Percentiles rank a stretch among this genome's conserved stretches.
These are phyloP conservation scores for Trichomonascaceae sp. DNA, from an alignment of 1,139 yeast species.

Conservation along the genomic window DNA sequence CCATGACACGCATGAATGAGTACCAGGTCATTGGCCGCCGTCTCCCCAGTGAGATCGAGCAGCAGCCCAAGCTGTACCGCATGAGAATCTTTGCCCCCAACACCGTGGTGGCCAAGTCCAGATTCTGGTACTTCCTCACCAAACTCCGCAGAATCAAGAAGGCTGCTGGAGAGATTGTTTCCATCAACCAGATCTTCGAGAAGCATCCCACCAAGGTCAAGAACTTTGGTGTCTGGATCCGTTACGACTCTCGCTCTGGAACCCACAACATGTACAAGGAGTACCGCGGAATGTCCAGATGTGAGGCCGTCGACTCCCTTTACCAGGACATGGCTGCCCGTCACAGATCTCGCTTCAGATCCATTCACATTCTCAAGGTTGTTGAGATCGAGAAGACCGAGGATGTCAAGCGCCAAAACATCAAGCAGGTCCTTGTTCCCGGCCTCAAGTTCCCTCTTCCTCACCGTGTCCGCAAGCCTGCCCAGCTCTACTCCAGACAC, in stretches of 20 bases:
- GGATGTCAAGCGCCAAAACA: constrained; percentile 98
- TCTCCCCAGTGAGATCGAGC: constrained; percentile 97
- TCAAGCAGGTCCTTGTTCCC: constrained; percentile 91
- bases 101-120: constrained; percentile 98
- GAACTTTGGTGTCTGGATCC: constrained; percentile 99
- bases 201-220: constrained; percentile 97
- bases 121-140: constrained; percentile 99
- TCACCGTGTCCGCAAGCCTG: constrained; percentile 93
- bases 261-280: constrained; percentile 99
- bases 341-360: constrained; percentile 99
- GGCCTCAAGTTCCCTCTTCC: constrained; percentile 99
- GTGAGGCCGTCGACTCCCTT: constrained; percentile 96
- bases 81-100: constrained; percentile 99
- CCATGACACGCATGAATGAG: constrained; percentile 74
- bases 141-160: constrained; percentile 99
- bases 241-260: constrained; percentile 99
- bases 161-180: constrained; percentile 98
- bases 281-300: constrained; percentile 99
- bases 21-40: constrained; percentile 99
- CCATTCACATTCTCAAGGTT: constrained; percentile 89
- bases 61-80: constrained; percentile 99
- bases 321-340: constrained; percentile 99
- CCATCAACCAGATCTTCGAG: constrained; percentile 85
- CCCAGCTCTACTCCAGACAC: constrained; percentile 78
- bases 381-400: constrained; percentile 96